phyloP scores from a whole-genome alignment of 1,284 basidiomycete species.

The Lentinus polychrous region DNA sequence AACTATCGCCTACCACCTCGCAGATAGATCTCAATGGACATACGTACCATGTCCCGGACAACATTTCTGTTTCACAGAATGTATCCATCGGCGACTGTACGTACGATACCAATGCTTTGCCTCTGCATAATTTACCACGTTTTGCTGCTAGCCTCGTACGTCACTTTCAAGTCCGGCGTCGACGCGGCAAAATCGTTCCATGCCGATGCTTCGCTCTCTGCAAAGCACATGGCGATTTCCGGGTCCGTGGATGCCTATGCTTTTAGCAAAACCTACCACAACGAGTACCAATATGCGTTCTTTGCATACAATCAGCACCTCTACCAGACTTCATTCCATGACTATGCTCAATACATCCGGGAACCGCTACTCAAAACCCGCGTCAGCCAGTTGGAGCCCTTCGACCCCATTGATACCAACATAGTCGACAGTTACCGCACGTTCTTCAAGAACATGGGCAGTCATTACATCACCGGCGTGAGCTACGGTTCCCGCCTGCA shows the following conservation, averaged over 20 bases:
- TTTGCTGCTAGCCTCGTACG: not conserved
- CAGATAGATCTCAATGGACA: not conserved
- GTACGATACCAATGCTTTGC: too few species aligned
- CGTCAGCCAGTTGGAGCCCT: not conserved
- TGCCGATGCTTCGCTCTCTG: not conserved
- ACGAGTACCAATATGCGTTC: not conserved
- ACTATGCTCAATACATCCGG: not conserved
- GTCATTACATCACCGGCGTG: not conserved
- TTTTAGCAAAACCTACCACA: not conserved
- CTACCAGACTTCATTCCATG: not conserved
- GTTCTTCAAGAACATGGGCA: not conserved
- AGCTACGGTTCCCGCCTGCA: not conserved
- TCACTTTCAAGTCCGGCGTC: not conserved
- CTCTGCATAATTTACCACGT: too few species aligned
- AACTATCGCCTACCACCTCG: not conserved
- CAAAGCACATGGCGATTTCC: not conserved
- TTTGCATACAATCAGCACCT: not conserved
- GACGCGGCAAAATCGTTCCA: not conserved
- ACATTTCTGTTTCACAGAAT: not conserved
- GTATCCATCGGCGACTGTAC: not conserved
- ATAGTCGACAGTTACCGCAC: not conserved
- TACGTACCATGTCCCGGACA: not conserved
- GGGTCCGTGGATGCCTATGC: not conserved
- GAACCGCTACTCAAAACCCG: not conserved
- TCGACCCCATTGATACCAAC: not conserved